Conservation (phyloP, 2,329 filamentous ascomycete species). For the Fusarium tupiense region DNA sequence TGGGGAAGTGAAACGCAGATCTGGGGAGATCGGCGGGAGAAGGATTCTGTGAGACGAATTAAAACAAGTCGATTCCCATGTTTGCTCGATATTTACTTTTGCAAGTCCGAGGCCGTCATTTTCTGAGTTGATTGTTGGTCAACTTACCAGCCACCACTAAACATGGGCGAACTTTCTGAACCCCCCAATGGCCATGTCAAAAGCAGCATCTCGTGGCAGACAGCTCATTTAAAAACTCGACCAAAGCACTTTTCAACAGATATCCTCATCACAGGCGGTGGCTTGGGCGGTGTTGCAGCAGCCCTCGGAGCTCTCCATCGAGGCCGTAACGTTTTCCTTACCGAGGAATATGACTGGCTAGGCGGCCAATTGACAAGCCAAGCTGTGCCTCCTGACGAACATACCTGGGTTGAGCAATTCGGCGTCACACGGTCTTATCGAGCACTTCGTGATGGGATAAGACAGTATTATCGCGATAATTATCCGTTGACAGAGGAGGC, state of each 20-base stretch:
- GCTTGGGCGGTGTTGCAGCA: conserved; percentile 42
- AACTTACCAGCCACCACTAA: background rate
- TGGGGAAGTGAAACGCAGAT: background rate
- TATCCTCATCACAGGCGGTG: conserved; percentile 39
- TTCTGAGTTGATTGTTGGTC: no score
- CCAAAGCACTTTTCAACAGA: conserved; percentile 32
- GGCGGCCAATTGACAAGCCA: conserved; percentile 44
- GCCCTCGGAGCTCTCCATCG: conserved; percentile 41
- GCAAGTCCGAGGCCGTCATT: background rate
- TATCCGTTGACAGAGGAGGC: conserved; percentile 42
- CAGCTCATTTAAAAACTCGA: background rate
- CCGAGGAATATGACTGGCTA: conserved; percentile 44
- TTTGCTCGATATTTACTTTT: background rate
- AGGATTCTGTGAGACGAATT: background rate
- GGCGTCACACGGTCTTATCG: conserved; percentile 43
- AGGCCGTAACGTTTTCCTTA: conserved; percentile 38
- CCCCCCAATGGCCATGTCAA: background rate
- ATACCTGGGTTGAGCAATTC: conserved; percentile 45
- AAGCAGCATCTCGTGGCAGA: conserved; percentile 10
- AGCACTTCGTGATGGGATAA: conserved; percentile 35
- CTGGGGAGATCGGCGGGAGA: background rate
- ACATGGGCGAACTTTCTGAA: conserved; percentile 16
- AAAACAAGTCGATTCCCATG: background rate
- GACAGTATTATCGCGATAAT: conserved; percentile 41
- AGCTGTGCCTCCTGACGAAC: conserved; percentile 44